phyloP scores from a whole-genome alignment of 306 rosid species.

The Hippophae gyantsensis region DNA sequence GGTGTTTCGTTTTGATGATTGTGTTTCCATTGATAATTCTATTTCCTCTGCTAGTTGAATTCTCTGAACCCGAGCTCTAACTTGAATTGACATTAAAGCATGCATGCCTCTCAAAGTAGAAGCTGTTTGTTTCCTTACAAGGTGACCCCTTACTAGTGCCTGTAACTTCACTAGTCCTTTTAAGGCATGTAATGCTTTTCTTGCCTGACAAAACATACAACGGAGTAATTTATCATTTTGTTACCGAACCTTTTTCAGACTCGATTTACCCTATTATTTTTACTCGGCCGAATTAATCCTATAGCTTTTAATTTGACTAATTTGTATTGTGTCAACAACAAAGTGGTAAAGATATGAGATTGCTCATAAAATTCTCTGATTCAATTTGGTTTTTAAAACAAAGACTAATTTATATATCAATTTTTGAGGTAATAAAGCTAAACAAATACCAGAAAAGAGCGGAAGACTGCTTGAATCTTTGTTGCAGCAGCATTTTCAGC shows the following conservation, averaged over 20 bases:
- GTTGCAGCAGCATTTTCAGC: slow-evolving; percentile 49
- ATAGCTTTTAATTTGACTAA: too few relatives aligned
- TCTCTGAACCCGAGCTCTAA: slow-evolving; percentile 69
- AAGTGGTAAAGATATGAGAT: too few relatives aligned
- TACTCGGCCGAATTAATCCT: too few relatives aligned
- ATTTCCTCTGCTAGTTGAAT: slow-evolving; percentile 50
- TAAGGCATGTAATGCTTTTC: slow-evolving; percentile 77
- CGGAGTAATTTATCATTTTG: too few relatives aligned
- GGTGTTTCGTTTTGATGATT: slow-evolving; percentile 11
- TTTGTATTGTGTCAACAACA: too few relatives aligned
- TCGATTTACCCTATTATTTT: too few relatives aligned
- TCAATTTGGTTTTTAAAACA: not conserved
- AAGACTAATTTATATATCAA: not conserved
- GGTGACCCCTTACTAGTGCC: slow-evolving; percentile 84
- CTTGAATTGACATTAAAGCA: slow-evolving; percentile 82
- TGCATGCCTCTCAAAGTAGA: slow-evolving; percentile 67
- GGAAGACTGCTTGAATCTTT: slow-evolving; percentile 64
- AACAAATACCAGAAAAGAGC: slow-evolving; percentile 55
- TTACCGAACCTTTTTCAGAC: too few relatives aligned
- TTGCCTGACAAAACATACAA: slow-evolving; percentile 40
- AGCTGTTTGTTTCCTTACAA: slow-evolving; percentile 73
- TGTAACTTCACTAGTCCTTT: slow-evolving; percentile 82
- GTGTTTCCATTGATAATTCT: slow-evolving; percentile 20
- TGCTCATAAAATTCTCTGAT: not conserved
- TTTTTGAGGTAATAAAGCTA: slow-evolving; percentile 2